Conservation (phyloP, 2,329 filamentous ascomycete species). For the Cytospora schulzeri region DNA sequence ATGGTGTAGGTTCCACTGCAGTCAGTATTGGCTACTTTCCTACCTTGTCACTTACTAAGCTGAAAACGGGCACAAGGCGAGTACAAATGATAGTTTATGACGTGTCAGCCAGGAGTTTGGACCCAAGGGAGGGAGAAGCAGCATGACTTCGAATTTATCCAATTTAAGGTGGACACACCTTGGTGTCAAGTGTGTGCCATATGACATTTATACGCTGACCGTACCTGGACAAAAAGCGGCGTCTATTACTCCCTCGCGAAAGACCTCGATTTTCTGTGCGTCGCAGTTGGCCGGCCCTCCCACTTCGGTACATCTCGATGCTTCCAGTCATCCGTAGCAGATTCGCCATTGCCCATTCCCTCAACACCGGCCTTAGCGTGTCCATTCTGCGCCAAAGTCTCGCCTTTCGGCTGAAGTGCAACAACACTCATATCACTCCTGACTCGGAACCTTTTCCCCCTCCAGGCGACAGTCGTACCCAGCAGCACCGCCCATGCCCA, state of each 20-base stretch:
- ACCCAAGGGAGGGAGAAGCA: not conserved
- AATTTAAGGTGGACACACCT: not conserved
- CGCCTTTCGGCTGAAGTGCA: slow-evolving; percentile 37
- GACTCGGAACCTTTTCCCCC: slow-evolving; percentile 80
- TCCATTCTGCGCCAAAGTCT: not conserved
- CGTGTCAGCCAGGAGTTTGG: slow-evolving; percentile 23
- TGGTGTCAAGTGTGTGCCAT: no score
- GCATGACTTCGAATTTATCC: not conserved
- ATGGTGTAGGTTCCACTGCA: not conserved
- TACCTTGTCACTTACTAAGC: not conserved
- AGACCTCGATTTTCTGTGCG: slow-evolving; percentile 16
- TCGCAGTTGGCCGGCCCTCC: slow-evolving; percentile 24
- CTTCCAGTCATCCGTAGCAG: not conserved
- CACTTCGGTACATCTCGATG: slow-evolving; percentile 19
- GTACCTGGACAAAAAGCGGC: not conserved
- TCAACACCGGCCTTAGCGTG: not conserved
- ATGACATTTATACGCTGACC: not conserved
- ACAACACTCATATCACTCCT: slow-evolving; percentile 80
- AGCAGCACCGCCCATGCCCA: slow-evolving; percentile 89
- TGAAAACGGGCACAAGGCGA: not conserved
- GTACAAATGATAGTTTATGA: not conserved
- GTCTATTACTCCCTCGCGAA: slow-evolving; percentile 3
- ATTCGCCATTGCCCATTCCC: not conserved
- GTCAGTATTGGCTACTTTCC: not conserved
- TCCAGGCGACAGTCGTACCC: slow-evolving; percentile 86